phyloP scores from a whole-genome alignment of 768 basidiomycete species.

The Crepidotus variabilis region DNA sequence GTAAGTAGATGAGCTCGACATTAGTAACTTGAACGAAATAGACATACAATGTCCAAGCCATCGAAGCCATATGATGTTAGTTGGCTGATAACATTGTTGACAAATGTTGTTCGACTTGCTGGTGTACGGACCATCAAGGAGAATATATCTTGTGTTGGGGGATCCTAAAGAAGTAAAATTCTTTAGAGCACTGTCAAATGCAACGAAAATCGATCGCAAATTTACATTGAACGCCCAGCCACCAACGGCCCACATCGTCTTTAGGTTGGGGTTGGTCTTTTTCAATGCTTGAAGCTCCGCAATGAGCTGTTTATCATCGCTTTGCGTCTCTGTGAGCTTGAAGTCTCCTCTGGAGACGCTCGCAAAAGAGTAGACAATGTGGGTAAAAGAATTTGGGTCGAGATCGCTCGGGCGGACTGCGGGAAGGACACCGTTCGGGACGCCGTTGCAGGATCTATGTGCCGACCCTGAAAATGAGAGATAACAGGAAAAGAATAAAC shows the following conservation, averaged over 20 bases:
- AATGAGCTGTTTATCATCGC: constrained; percentile 2
- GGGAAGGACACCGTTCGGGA: constrained; percentile 1
- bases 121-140: not conserved
- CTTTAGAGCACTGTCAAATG: not conserved
- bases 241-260: not conserved
- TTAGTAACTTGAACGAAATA: not conserved
- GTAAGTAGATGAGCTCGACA: not conserved
- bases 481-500: not conserved
- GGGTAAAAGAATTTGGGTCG: not conserved
- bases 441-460: not conserved
- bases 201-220: not conserved
- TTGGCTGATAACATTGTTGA: not conserved
- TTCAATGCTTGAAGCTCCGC: constrained; percentile 1
- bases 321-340: constrained; percentile 1
- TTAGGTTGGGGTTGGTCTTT: not conserved
- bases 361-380: constrained; percentile 2
- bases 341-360: not conserved
- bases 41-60: constrained; percentile 4
- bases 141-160: not conserved
- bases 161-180: not conserved
- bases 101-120: not conserved
- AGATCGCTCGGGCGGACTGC: not conserved
- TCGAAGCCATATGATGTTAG: constrained; percentile 2
- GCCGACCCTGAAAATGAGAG: not conserved
- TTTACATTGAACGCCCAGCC: constrained; percentile 3